Base-by-base conservation (phyloP, 1,139 yeast species). In the Zygotorulaspora mrakii region DNA sequence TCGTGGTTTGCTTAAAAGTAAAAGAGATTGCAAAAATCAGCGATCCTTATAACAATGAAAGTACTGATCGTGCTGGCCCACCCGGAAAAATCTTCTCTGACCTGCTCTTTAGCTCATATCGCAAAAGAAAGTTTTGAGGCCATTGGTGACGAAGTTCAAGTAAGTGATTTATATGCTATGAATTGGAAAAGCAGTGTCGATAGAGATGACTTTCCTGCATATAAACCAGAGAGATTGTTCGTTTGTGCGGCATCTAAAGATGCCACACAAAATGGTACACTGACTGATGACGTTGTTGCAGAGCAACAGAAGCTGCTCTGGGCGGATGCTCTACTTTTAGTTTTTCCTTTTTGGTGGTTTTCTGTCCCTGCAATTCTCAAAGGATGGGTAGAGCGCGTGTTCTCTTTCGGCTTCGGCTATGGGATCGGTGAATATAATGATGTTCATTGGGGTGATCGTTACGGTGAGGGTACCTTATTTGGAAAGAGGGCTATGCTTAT, bases 331-430 rank as follows among this genome's bases (percentile, higher is more conserved):
- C 35, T 53, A 5, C 61, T 57, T 17, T 47, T 52, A 28, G 53
- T 47, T 24, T 55, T 54, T 42, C 60, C 61, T 7, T 7, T 53
- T 8, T 56, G 59, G 59, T 56, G 60, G 59, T 52, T 40, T 37
- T 31, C 43, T 5, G 44, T 54, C 54, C 59, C 58, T 10, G 58
- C 59, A 5, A 53, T 53, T 26, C 38, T 55, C 23, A 56, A 52
- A 31, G 59, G 60, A 7, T 55, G 57, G 55, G 37, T 55, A 12
- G 60, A 54, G n/a, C 45, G 59, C 18, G 60, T 53, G 6, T 50
- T 31, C 34, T 32, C 54, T 11, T 43, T 31, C 29, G 55, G 52
- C 13, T 44, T 50, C 16, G 58, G 48, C 1, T 54, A 48, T 25
- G 55, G 50, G 10, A 33, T 42, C 12, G 50, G 51, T 13, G 46